These are phyloP conservation scores for Erigeron canadensis DNA, from an alignment of 129 eudicot species.

Conservation along the genomic window DNA sequence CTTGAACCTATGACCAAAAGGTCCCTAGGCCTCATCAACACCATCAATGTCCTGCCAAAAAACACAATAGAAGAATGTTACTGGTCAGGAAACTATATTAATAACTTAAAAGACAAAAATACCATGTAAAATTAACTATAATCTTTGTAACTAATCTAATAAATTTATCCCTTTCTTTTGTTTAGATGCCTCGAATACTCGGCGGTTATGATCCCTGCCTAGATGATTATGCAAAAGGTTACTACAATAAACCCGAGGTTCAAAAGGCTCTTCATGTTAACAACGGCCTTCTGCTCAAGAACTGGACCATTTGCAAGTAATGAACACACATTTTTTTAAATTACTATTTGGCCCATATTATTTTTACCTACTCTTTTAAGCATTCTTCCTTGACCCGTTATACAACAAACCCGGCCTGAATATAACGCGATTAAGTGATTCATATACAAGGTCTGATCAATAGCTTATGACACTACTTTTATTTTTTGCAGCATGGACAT, in stretches of 20 bases:
- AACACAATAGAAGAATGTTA: too few relatives aligned
- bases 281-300: conserved; percentile 52
- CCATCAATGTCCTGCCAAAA: too few relatives aligned
- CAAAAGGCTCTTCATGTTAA: conserved; percentile 91
- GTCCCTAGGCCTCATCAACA: too few relatives aligned
- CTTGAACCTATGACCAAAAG: too few relatives aligned
- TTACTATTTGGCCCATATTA: background rate
- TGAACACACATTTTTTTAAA: conserved; percentile 14
- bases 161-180: background rate
- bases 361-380: too few relatives aligned
- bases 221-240: conserved; percentile 70
- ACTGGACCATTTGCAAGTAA: conserved; percentile 99
- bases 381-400: too few relatives aligned
- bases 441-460: background rate
- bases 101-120: too few relatives aligned
- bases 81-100: too few relatives aligned
- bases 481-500: conserved; percentile 62
- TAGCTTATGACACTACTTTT: background rate
- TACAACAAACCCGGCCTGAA: too few relatives aligned
- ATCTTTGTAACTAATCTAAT: conserved; percentile 2
- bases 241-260: conserved; percentile 79
- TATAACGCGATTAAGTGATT: too few relatives aligned
- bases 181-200: conserved; percentile 80
- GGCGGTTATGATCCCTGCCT: conserved; percentile 96
- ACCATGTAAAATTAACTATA: background rate